Percentiles rank a stretch among this genome's conserved stretches.
Evolutionary conservation across 164 flowering plant species (phyloP).

Genomic region (Dillenia suffruticosa): DNA sequence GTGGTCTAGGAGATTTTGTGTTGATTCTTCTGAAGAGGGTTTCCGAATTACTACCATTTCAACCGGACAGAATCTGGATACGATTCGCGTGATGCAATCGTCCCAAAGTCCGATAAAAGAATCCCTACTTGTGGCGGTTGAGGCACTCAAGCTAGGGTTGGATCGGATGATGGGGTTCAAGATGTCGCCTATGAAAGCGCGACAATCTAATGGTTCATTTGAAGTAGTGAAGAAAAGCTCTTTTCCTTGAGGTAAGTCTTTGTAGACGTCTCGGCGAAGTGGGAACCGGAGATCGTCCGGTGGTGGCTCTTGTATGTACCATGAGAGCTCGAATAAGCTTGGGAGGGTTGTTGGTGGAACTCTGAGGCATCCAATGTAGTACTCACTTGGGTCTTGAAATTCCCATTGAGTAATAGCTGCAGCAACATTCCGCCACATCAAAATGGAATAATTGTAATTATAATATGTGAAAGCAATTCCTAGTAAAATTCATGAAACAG

Average conservation of each 20-base stretch:
- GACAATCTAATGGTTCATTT: conserved; percentile 39
- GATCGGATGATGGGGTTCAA: conserved; percentile 44
- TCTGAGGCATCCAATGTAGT: conserved; percentile 50
- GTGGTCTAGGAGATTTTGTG: conserved; percentile 31
- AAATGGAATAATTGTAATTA: too few relatives aligned
- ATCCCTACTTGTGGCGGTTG: conserved; percentile 46
- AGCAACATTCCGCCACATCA: not conserved
- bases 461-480: too few relatives aligned
- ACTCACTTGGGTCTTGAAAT: conserved; percentile 64
- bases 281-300: conserved; percentile 62
- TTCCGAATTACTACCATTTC: conserved; percentile 48
- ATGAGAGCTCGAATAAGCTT: conserved; percentile 52
- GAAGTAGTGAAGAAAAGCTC: conserved; percentile 60
- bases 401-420: conserved; percentile 51
- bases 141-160: conserved; percentile 26
- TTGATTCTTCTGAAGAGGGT: conserved; percentile 15
- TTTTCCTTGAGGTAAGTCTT: conserved; percentile 63
- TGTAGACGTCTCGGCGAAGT: conserved; percentile 49
- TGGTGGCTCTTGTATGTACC: conserved; percentile 70
- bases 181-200: conserved; percentile 42
- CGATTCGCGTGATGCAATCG: conserved; percentile 62
- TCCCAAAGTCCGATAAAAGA: conserved; percentile 70
- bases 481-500: too few relatives aligned
- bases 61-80: conserved; percentile 46
- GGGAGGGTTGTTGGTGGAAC: conserved; percentile 47